phyloP scores from a whole-genome alignment of 306 rosid genomes.

The Ceratonia siliqua region DNA sequence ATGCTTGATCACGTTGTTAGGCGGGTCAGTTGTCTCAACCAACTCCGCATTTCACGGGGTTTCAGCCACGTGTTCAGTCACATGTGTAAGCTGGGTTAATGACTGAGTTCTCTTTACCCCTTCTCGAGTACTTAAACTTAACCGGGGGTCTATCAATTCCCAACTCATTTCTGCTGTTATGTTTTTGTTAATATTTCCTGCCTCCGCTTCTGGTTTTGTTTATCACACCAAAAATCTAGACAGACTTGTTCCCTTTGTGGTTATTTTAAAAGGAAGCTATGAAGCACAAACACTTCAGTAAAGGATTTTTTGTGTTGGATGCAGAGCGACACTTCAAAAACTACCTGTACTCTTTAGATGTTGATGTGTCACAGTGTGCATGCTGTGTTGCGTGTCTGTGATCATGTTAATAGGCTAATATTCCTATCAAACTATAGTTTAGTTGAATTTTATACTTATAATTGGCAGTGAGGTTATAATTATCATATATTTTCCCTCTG shows the following conservation, averaged over 20 bases:
- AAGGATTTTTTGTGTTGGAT: not conserved
- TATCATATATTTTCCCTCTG: not conserved
- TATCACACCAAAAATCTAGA: not conserved
- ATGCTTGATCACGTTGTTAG: too few relatives aligned
- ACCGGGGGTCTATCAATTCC: not conserved
- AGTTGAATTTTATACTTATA: not conserved
- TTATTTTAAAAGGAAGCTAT: not conserved
- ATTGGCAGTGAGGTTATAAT: not conserved
- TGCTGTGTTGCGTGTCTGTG: not conserved
- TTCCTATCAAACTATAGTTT: not conserved
- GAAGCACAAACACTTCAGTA: not conserved
- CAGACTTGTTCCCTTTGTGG: not conserved
- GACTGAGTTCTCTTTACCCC: not conserved
- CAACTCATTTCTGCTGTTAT: not conserved
- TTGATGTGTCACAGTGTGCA: not conserved
- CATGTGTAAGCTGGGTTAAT: too few relatives aligned
- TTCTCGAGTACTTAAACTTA: too few relatives aligned
- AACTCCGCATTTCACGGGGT: too few relatives aligned
- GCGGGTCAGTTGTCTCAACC: too few relatives aligned
- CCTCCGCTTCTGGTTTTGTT: conserved; percentile 20
- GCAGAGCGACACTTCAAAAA: not conserved
- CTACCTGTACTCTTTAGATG: not conserved
- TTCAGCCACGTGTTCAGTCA: too few relatives aligned
- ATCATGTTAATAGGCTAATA: not conserved
- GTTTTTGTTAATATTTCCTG: conserved; percentile 10